phyloP scores from a whole-genome alignment of 768 basidiomycete genomes.

The Tricholoma saponaceum region DNA sequence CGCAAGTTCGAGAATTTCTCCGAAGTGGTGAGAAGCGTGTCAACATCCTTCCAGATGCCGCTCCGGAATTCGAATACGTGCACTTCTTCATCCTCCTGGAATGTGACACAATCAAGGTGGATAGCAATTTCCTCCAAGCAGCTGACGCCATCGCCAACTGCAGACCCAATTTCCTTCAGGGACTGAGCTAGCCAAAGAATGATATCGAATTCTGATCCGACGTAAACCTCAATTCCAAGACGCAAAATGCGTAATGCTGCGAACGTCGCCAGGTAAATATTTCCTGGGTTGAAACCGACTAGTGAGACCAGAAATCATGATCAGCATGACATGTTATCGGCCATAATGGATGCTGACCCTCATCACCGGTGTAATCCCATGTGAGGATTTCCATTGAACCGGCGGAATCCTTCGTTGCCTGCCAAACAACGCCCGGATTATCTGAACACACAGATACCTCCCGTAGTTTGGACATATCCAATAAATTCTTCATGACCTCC shows the following conservation, averaged over 20 bases:
- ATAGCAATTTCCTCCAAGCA: background rate
- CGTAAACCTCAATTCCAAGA: background rate
- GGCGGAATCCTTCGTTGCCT: background rate
- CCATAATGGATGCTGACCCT: background rate
- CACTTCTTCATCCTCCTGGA: background rate
- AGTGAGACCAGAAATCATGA: background rate
- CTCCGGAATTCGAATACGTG: background rate
- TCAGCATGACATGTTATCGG: background rate
- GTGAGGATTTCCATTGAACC: background rate
- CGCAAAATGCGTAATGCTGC: background rate
- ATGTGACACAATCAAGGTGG: background rate
- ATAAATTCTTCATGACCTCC: background rate
- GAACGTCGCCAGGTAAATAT: background rate
- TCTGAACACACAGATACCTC: background rate
- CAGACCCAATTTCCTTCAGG: background rate
- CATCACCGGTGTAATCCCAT: background rate
- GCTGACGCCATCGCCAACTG: background rate
- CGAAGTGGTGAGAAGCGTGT: background rate
- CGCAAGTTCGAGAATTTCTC: background rate
- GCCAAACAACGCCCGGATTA: background rate
- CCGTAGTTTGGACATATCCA: background rate
- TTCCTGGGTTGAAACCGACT: background rate
- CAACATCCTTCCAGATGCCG: background rate
- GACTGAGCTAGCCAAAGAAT: background rate
- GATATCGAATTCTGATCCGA: background rate